Percentiles rank a stretch among this genome's conserved stretches.
These are phyloP conservation scores for Aspergillus sp. DNA, from an alignment of 2,329 filamentous ascomycete species.

Conservation along the genomic window DNA sequence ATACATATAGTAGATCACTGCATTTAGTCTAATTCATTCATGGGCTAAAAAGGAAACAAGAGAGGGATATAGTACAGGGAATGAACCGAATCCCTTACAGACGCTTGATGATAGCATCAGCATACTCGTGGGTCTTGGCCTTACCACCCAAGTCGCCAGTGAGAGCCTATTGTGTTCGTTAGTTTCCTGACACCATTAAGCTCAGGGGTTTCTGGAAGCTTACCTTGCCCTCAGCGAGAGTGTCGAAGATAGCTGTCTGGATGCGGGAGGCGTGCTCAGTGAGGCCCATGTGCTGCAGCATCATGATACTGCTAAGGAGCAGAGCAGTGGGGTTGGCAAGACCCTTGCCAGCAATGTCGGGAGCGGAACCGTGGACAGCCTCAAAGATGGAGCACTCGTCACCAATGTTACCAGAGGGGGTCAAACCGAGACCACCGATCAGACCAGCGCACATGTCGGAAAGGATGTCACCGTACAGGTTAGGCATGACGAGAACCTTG, in stretches of 20 bases:
- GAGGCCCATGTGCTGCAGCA: slow-evolving; percentile 98
- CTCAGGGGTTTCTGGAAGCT: slow-evolving; percentile 27
- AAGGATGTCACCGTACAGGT: slow-evolving; percentile 98
- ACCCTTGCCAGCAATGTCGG: slow-evolving; percentile 93
- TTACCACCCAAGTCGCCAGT: slow-evolving; percentile 96
- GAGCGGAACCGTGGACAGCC: slow-evolving; percentile 95
- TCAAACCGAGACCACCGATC: slow-evolving; percentile 95
- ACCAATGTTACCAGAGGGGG: slow-evolving; percentile 97
- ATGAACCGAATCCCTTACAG: slow-evolving; percentile 46
- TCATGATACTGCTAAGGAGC: slow-evolving; percentile 96
- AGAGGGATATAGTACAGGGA: slow-evolving; percentile 43
- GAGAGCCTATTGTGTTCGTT: slow-evolving; percentile 59
- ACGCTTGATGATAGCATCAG: slow-evolving; percentile 81
- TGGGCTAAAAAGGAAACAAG: slow-evolving; percentile 37
- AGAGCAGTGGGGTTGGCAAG: slow-evolving; percentile 97
- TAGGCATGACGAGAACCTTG: slow-evolving; percentile 97
- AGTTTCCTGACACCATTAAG: slow-evolving; percentile 11
- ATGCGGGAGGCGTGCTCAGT: slow-evolving; percentile 83
- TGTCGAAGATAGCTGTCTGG: slow-evolving; percentile 93
- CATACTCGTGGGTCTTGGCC: slow-evolving; percentile 94
- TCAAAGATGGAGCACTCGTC: slow-evolving; percentile 99
- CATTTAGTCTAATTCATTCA: slow-evolving; percentile 44
- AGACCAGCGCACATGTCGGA: slow-evolving; percentile 99
- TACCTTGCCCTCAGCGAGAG: slow-evolving; percentile 91
- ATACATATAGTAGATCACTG: slow-evolving; percentile 43